phyloP scores from a whole-genome alignment of 352 stramenopile genomes.

The Globisporangium barbulae region DNA sequence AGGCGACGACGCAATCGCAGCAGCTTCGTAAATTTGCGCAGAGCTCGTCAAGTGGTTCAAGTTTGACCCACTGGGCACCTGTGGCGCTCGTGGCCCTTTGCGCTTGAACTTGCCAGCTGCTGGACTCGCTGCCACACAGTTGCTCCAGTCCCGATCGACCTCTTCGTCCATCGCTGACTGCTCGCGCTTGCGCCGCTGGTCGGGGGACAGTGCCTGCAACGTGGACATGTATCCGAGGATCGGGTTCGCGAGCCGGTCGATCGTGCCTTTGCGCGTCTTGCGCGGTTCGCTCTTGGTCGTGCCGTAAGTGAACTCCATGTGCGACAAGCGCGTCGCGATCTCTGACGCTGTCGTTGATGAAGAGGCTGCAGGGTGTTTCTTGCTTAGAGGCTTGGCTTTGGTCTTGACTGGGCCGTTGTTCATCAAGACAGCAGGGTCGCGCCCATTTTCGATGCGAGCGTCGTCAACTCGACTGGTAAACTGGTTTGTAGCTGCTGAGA shows the following conservation, averaged over 20 bases:
- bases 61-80: not conserved
- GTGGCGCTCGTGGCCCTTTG: not conserved
- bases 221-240: constrained; percentile 68
- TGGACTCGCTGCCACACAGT: not conserved
- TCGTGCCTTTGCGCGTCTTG: constrained; percentile 55
- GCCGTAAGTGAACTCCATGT: constrained; percentile 69
- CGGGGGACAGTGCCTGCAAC: constrained; percentile 53
- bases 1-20: constrained; percentile 1
- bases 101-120: not conserved
- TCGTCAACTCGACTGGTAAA: not conserved
- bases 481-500: not conserved
- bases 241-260: constrained; percentile 63
- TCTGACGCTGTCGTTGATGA: not conserved
- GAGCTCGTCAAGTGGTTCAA: constrained; percentile 21
- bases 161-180: constrained; percentile 18
- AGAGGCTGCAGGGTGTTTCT: not conserved
- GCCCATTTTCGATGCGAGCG: constrained; percentile 6
- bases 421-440: not conserved
- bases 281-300: constrained; percentile 36
- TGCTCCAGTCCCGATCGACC: not conserved
- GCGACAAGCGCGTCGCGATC: constrained; percentile 29
- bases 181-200: constrained; percentile 50
- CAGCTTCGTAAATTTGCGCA: constrained; percentile 18
- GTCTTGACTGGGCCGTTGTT: not conserved
- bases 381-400: not conserved